A percentile compares a stretch with the other conserved stretches of the same genome.
These are phyloP conservation scores for Hypoxylon fragiforme DNA, from an alignment of 495 filamentous ascomycete genomes.

Conservation along the genomic window DNA sequence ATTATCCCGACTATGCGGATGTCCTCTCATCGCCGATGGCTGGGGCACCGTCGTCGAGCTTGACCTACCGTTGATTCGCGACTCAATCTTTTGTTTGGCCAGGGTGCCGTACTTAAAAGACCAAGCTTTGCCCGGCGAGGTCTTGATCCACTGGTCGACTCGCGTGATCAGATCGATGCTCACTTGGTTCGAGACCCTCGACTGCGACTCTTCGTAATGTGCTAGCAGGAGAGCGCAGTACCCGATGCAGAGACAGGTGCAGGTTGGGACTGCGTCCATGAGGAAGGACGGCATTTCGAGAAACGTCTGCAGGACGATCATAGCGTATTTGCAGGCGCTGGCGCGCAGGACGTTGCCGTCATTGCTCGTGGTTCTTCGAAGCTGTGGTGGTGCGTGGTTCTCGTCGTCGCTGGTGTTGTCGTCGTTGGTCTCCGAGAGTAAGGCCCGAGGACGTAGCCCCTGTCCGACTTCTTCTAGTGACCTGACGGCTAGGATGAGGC, in stretches of 20 bases:
- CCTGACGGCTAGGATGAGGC: slow-evolving; percentile 34
- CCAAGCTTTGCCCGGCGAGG: slow-evolving; percentile 36
- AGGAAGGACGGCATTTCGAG: slow-evolving; percentile 36
- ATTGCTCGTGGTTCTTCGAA: neutral
- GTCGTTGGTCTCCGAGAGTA: slow-evolving; percentile 18
- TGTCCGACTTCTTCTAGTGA: slow-evolving; percentile 34
- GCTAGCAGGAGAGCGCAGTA: slow-evolving; percentile 37
- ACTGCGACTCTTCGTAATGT: slow-evolving; percentile 35
- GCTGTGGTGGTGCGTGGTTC: neutral
- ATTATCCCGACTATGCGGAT: neutral
- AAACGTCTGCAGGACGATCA: slow-evolving; percentile 32
- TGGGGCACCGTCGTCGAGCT: neutral
- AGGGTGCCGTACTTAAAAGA: slow-evolving; percentile 33
- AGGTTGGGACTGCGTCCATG: slow-evolving; percentile 31
- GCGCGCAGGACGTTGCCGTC: slow-evolving; percentile 16
- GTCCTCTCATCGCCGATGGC: neutral
- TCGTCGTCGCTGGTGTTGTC: slow-evolving; percentile 22
- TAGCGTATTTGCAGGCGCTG: slow-evolving; percentile 34
- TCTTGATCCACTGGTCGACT: slow-evolving; percentile 34
- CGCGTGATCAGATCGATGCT: slow-evolving; percentile 28
- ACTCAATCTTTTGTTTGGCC: slow-evolving; percentile 34
- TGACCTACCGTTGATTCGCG: slow-evolving; percentile 15
- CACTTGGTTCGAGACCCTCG: slow-evolving; percentile 28
- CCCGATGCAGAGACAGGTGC: slow-evolving; percentile 33
- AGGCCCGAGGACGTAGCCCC: slow-evolving; percentile 25